Conservation (phyloP, 345 rosid species). For the Draba incana region DNA sequence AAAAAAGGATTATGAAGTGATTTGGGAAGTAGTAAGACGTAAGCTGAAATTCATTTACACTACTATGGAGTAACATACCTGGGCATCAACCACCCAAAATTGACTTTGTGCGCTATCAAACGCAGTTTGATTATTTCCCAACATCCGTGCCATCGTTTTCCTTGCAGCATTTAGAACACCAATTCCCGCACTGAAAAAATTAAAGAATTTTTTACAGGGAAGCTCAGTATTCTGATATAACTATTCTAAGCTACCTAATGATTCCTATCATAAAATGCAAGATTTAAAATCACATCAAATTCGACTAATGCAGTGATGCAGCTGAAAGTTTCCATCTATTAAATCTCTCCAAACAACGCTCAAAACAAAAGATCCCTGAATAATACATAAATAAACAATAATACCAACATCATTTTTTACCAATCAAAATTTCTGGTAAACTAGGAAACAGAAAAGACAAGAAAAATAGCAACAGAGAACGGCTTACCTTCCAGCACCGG, state of each 20-base stretch:
- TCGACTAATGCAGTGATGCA: constrained; percentile 19
- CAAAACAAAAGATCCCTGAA: not conserved
- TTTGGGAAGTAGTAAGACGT: constrained; percentile 1
- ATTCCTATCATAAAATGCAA: constrained; percentile 15
- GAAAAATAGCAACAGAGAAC: not conserved
- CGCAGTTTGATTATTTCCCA: constrained; percentile 82
- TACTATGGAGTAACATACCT: constrained; percentile 48
- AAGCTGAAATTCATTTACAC: constrained; percentile 6
- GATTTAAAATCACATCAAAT: constrained; percentile 9
- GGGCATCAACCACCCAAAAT: constrained; percentile 98
- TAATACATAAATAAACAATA: constrained; percentile 1
- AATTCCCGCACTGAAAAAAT: constrained; percentile 85
- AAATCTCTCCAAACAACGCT: constrained; percentile 5
- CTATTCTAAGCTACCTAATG: constrained; percentile 1
- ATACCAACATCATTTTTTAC: not conserved
- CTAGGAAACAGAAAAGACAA: not conserved
- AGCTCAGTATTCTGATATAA: constrained; percentile 1
- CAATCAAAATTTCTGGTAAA: constrained; percentile 1
- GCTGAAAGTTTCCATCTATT: not conserved
- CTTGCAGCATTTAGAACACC: constrained; percentile 97
- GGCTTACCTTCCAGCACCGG: constrained; percentile 95
- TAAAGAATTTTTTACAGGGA: constrained; percentile 33
- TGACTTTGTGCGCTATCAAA: constrained; percentile 92
- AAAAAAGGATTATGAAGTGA: constrained; percentile 1
- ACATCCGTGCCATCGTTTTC: constrained; percentile 98